Conservation (phyloP, 2,329 filamentous ascomycete species). For the Xylariales sp. region DNA sequence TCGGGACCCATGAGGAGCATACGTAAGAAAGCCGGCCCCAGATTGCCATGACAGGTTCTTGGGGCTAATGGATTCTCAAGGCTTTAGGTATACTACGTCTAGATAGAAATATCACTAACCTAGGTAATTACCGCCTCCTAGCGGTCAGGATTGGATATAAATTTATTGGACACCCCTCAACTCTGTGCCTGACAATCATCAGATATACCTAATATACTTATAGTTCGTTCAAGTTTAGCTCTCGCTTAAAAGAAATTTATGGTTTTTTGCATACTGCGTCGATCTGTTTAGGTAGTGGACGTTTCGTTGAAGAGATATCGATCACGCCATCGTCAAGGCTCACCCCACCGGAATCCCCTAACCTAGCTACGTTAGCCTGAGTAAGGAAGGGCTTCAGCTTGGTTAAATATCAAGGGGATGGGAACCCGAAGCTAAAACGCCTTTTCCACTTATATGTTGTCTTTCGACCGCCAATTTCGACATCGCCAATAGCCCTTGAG, state of each 20-base stretch:
- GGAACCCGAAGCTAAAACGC: slow-evolving; percentile 6
- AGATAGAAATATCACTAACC: too few species aligned
- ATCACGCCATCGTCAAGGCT: slow-evolving; percentile 34
- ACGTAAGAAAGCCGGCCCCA: too few species aligned
- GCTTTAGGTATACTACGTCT: too few species aligned
- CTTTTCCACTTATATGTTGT: slow-evolving; percentile 2
- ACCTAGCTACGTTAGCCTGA: slow-evolving; percentile 15
- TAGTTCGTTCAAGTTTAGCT: background rate
- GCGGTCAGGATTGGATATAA: too few species aligned
- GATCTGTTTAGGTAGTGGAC: too few species aligned
- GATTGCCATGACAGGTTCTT: too few species aligned
- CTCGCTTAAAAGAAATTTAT: slow-evolving; percentile 16
- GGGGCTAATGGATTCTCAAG: too few species aligned
- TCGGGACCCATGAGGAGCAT: too few species aligned
- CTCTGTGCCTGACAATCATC: too few species aligned
- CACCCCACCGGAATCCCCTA: slow-evolving; percentile 13
- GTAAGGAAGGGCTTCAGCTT: slow-evolving; percentile 2
- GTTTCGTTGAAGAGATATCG: background rate
- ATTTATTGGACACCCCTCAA: too few species aligned
- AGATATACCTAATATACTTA: too few species aligned
- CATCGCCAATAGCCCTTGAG: background rate
- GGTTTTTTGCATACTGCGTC: slow-evolving; percentile 19
- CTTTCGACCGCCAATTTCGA: background rate
- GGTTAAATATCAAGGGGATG: slow-evolving; percentile 15
- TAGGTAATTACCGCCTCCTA: too few species aligned